phyloP scores from a whole-genome alignment of 352 stramenopile genomes.

The Globisporangium paroecandrum region DNA sequence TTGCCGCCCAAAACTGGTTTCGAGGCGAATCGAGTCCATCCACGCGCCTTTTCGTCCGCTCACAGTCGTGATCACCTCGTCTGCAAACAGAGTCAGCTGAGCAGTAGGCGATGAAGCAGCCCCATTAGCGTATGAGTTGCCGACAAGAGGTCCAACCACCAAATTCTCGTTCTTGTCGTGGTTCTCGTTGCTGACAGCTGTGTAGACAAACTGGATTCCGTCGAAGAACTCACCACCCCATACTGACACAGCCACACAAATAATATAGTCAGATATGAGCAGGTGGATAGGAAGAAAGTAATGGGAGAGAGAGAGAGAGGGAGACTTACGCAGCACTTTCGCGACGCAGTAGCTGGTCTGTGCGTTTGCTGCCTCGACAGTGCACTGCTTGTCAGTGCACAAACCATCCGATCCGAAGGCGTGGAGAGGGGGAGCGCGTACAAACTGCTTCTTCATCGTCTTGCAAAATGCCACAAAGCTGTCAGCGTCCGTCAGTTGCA shows the following conservation, averaged over 20 bases:
- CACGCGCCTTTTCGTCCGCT: conserved; percentile 70
- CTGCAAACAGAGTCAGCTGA: conserved; percentile 33
- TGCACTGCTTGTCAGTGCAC: conserved; percentile 26
- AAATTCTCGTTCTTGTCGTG: conserved; percentile 9
- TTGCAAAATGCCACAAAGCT: conserved; percentile 28
- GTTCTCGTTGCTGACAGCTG: conserved; percentile 23
- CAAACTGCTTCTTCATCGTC: conserved; percentile 40
- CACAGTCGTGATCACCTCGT: conserved; percentile 49
- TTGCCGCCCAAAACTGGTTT: conserved; percentile 64
- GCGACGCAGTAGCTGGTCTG: conserved; percentile 55
- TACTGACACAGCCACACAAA: conserved; percentile 37
- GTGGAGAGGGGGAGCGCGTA: conserved; percentile 41
- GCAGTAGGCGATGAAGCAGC: conserved; percentile 29
- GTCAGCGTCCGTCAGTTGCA: conserved; percentile 19
- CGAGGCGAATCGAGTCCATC: conserved; percentile 58
- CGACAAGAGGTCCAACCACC: conserved; percentile 41
- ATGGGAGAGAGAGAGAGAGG: not conserved
- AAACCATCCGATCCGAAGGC: conserved; percentile 35
- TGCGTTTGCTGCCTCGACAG: conserved; percentile 24
- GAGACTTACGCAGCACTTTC: conserved; percentile 47
- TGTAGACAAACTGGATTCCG: conserved; percentile 59
- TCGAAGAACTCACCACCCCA: conserved; percentile 74
- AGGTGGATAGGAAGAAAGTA: not conserved
- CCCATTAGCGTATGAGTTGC: conserved; percentile 39
- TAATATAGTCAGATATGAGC: not conserved